These are phyloP conservation scores for Gamarada debralockiae DNA, from an alignment of 495 filamentous ascomycete species.

Conservation along the genomic window DNA sequence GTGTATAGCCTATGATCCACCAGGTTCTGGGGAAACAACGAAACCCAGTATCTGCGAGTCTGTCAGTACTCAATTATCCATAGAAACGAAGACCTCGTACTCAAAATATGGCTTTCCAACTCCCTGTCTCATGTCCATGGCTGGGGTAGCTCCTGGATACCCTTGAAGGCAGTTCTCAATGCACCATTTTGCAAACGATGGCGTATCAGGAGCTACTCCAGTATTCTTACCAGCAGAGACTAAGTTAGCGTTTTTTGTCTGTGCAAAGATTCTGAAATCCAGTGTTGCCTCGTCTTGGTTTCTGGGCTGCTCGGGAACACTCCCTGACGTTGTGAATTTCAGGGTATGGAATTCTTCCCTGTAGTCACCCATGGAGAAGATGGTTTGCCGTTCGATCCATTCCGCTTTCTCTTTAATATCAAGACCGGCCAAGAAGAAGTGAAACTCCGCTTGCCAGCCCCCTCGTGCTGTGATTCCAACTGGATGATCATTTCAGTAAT, in stretches of 20 bases:
- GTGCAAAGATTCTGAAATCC: constrained; percentile 34
- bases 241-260: constrained; percentile 21
- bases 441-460: constrained; percentile 12
- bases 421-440: constrained; percentile 20
- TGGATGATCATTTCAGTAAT: background rate
- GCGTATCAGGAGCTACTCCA: no score
- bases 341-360: constrained; percentile 10
- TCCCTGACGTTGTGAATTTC: constrained; percentile 29
- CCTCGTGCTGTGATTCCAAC: constrained; percentile 1
- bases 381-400: constrained; percentile 9
- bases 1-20: no score
- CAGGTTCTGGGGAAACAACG: no score
- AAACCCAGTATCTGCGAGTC: no score
- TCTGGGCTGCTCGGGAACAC: constrained; percentile 22
- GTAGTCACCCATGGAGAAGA: background rate
- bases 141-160: no score
- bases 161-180: no score
- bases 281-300: constrained; percentile 34
- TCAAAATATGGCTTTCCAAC: no score
- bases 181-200: no score
- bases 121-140: no score
- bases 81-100: no score
- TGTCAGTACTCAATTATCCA: no score
- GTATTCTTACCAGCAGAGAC: no score
- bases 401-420: constrained; percentile 24